A percentile compares a stretch with the other conserved stretches of the same genome.
Conservation (phyloP, 2,329 filamentous ascomycete genomes). For the Penicillium sp. region DNA sequence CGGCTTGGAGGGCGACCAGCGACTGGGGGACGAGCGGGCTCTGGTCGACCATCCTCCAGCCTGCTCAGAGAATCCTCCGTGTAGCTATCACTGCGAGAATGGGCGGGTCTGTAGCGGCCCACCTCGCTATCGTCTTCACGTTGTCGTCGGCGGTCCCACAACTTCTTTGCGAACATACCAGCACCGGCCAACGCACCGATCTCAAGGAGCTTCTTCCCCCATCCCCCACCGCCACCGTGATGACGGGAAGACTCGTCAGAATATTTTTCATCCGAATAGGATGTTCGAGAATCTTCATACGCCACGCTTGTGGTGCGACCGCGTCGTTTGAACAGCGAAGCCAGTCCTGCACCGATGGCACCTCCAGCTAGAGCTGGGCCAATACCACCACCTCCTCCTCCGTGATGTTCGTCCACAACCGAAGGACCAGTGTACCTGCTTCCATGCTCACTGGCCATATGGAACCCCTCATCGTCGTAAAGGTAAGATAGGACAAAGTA, state of each 20-base stretch:
- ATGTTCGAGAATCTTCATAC: constrained; percentile 54
- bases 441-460: constrained; percentile 57
- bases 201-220: constrained; percentile 63
- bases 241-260: constrained; percentile 52
- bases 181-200: constrained; percentile 65
- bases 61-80: constrained; percentile 45
- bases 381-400: constrained; percentile 51
- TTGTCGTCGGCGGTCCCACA: constrained; percentile 59
- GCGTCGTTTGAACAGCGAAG: constrained; percentile 50
- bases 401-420: constrained; percentile 49
- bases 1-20: constrained; percentile 39
- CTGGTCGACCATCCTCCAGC: constrained; percentile 57
- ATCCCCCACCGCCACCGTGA: constrained; percentile 52
- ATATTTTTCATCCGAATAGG: constrained; percentile 67
- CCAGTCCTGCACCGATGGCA: constrained; percentile 60
- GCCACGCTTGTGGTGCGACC: constrained; percentile 47
- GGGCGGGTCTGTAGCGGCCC: constrained; percentile 55
- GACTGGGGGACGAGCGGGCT: constrained; percentile 37
- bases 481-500: constrained; percentile 82
- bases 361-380: constrained; percentile 51
- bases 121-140: constrained; percentile 56
- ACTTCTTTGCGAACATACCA: constrained; percentile 61
- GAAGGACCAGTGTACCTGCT: constrained; percentile 59
- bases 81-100: constrained; percentile 49
- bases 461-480: constrained; percentile 54